Base-by-base conservation (phyloP, 345 rosid species). In the Rhodamnia rubescens region DNA sequence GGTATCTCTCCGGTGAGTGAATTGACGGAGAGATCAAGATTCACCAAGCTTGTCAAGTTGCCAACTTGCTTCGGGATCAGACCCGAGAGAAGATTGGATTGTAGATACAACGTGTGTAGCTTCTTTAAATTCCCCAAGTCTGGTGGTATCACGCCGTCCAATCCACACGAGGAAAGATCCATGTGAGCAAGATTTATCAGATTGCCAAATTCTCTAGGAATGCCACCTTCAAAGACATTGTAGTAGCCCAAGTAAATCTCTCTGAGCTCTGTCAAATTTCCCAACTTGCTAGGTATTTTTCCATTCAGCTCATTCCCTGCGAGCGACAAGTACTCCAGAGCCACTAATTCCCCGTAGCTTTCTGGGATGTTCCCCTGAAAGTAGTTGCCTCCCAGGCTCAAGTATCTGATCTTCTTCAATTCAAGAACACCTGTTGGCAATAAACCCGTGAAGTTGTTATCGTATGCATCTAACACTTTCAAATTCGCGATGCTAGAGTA, bases 321-420 rank as follows among this genome's bases (percentile, higher is more conserved):
- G 2, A 93, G 88, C 13, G 93, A 91, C 83, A 94, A 92, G 85
- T 91, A 91, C 89, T 88, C 87, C 83, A 94, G 86, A 42, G 85
- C 87, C 22, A 32, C 58, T 27, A 92, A 64, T 20, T 74, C 53
- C 74, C 95, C 95, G 44, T 89, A 93, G 53, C 89, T 88, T 12
- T 74, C 57, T 8, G 97, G 97, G 54, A 94, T 90, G 29, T 82
- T 80, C 9, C 95, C 97, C 8, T 85, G 22, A 87, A 94, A 92
- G 89, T 86, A 94, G 55, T 94, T 94, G 84, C 97, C 97, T 42
- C 94, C 95, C 52, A 94, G 92, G 88, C 92, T 93, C 89, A 94
- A 84, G 87, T 89, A 85, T 87, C 80, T 90, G 74, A 93, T 91
- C 49, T 88, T 90, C 74, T 85, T 58, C 81, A 93, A 86, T 21